phyloP scores from a whole-genome alignment of 2,329 filamentous ascomycete species.

The Emericellopsis atlantica region DNA sequence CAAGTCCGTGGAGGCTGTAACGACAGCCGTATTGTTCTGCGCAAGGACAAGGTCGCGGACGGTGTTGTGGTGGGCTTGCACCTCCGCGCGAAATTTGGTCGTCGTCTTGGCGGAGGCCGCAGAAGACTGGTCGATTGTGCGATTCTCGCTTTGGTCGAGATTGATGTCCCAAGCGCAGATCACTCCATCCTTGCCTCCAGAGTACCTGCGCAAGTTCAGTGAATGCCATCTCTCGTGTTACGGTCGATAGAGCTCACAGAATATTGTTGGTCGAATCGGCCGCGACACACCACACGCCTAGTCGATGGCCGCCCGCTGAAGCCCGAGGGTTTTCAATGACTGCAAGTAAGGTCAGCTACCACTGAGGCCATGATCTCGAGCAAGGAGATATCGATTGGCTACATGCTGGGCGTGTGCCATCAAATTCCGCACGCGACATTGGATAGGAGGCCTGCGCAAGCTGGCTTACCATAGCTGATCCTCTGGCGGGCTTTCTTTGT shows the following conservation, averaged over 20 bases:
- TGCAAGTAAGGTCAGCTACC: conserved; percentile 10
- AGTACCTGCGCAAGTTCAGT: conserved; percentile 51
- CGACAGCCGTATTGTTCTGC: conserved; percentile 63
- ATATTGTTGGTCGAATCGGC: conserved; percentile 75
- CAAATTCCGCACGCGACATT: neutral
- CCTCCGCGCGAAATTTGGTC: conserved; percentile 49
- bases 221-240: neutral
- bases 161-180: conserved; percentile 93
- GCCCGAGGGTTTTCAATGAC: conserved; percentile 47
- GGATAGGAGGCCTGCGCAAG: conserved; percentile 1
- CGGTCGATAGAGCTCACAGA: conserved; percentile 46
- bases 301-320: conserved; percentile 66
- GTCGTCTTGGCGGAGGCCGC: conserved; percentile 13
- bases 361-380: no score
- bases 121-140: conserved; percentile 12
- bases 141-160: conserved; percentile 38
- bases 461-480: conserved; percentile 54
- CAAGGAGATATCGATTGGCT: no score
- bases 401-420: no score
- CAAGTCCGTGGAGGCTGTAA: conserved; percentile 87
- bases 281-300: conserved; percentile 89
- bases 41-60: conserved; percentile 84
- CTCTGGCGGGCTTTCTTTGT: conserved; percentile 55
- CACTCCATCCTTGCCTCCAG: conserved; percentile 86
- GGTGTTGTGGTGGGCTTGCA: conserved; percentile 82